Evolutionary conservation across 805 yeast genomes (phyloP), one percentile per base, ranked within the genome.

Genomic region (Sungouiella thailandica): DNA sequence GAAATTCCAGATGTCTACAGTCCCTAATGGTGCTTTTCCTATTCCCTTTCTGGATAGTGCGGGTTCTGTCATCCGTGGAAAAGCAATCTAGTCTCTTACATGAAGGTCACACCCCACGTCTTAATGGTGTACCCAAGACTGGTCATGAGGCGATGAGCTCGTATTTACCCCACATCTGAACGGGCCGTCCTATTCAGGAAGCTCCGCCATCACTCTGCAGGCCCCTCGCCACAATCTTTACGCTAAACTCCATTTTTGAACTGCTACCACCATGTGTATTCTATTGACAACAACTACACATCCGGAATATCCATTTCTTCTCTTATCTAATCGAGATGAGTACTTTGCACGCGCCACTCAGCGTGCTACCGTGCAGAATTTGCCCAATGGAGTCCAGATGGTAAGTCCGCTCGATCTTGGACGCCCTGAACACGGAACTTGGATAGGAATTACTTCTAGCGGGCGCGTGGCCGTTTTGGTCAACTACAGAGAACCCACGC

Each of bases 321-420:
- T 87, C 4, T 60, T 86, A 3, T 85, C 96, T 3, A 90, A 90
- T 52, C 58, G 98, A 29, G 98, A 93, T 53, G 98, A 93, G 55
- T 84, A 63, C 48, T 78, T 83, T 52, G 72, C 67, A 28, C 61
- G 98, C 31, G 78, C 80, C 2, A 90, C 97, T 0, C 68, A 72
- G 34, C 51, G 55, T n/a, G 80, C 90, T 24, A 48, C 53, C 33
- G 39, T 48, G n/a, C 41, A 64, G 29, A 29, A 29, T 3, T 44
- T 65, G 34, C 56, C 64, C 37, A 58, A 63, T 31, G 55, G 58
- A 10, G 31, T 50, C 8, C 41, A 50, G 26, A 59, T 82, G 1
- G 52, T 86, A 8, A 72, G 83, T 6, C 97, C 97, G 0, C 59
- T 70, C 24, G 97, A 90, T 54, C 55, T 83, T 47, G 86, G 80